Evolutionary conservation across 116 monocot species (phyloP), one percentile per base, ranked within the genome.

Genomic region (Trichopus zeylanicus): DNA sequence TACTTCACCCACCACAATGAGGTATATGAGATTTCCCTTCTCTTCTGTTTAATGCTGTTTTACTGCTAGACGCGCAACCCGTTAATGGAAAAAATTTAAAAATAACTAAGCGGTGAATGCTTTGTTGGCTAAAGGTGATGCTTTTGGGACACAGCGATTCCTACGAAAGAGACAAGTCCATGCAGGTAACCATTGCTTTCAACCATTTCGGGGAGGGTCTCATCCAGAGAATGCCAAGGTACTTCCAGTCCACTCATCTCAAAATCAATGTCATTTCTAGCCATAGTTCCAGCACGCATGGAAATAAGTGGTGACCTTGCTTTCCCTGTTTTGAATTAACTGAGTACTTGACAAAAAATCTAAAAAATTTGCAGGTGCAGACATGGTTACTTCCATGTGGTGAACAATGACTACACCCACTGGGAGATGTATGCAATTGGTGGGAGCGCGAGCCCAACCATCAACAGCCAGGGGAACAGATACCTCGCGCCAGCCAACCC

Each of bases 161-260:
- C 0, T 93, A 88, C 38, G 69, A 13, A 24, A 76, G 69, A 58
- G 93, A 93, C 65, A 85, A 80, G 72, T 62, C 74, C 2, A 93
- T 93, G 93, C 93, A 88, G 54, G 87, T 93, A 11, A 93, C 92
- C 51, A 85, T 93, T 26, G 88, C 92, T 4, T 93, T 84, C 62
- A 92, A 92, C 64, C 92, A 87, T 74, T 92, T 92, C 42, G 92
- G 92, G 12, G 88, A 87, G 71, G 88, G 88, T 9, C 73, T 88
- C 20, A 93, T 85, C 49, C 92, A 93, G 72, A 81, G 93, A 56
- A 93, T 93, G 92, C 92, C 92, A 20, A 92, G 82, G 82, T 77
- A 57, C 16, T 25, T 55, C 21, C 29, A 22, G 19, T 1, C 20
- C n/a, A 10, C 16, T n/a, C n/a, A n/a, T n/a, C 13, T 42, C 13